These are phyloP conservation scores for Neopestalotiopsis rosae DNA, from an alignment of 2,329 filamentous ascomycete species.

Conservation along the genomic window DNA sequence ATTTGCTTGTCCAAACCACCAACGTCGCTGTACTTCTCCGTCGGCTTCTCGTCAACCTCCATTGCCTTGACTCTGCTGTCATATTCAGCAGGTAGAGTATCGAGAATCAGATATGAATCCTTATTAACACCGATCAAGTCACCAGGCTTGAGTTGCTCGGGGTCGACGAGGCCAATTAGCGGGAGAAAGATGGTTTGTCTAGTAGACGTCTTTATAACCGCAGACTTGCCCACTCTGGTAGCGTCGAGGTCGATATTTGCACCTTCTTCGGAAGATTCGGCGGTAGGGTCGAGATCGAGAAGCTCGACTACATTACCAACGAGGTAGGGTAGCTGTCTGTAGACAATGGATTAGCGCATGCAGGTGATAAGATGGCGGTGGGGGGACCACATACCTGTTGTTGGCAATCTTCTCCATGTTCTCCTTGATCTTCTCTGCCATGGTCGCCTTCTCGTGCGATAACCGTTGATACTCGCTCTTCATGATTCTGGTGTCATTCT, in stretches of 20 bases:
- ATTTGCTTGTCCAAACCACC: constrained; percentile 99
- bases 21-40: constrained; percentile 98
- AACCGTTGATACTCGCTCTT: constrained; percentile 94
- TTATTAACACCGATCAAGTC: constrained; percentile 99
- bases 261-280: constrained; percentile 94
- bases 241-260: constrained; percentile 99
- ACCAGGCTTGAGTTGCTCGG: constrained; percentile 90
- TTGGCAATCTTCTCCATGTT: constrained; percentile 99
- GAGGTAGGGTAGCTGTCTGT: constrained; percentile 94
- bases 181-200: constrained; percentile 98
- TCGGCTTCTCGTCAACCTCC: constrained; percentile 99
- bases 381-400: constrained; percentile 72
- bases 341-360: constrained; percentile 17
- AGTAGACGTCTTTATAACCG: constrained; percentile 99
- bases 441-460: constrained; percentile 92
- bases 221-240: constrained; percentile 94
- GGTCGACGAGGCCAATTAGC: constrained; percentile 94
- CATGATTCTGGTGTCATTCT: constrained; percentile 99
- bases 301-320: constrained; percentile 98
- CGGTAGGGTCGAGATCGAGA: constrained; percentile 93
- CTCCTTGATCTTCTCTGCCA: constrained; percentile 99
- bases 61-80: constrained; percentile 99
- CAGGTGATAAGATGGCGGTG: constrained; percentile 14
- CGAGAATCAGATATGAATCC: constrained; percentile 96
- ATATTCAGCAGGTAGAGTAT: constrained; percentile 96